phyloP scores from a whole-genome alignment of 441 rosid species.

The Aquilaria agallochum region DNA sequence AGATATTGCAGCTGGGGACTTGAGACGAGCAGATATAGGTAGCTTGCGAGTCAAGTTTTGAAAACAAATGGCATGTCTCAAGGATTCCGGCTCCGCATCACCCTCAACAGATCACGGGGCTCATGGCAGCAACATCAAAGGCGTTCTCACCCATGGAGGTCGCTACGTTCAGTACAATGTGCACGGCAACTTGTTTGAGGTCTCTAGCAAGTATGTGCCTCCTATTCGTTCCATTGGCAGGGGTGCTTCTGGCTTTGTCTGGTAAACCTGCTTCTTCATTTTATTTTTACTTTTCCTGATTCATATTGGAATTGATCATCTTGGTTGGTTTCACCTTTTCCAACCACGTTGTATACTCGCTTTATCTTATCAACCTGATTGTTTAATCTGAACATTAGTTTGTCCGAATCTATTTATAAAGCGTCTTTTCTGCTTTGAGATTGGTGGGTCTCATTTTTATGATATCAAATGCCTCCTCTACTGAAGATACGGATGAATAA shows the following conservation, averaged over 20 bases:
- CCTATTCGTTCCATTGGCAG: conserved; percentile 88
- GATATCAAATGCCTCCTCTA: not conserved
- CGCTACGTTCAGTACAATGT: conserved; percentile 81
- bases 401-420: too few species aligned
- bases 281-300: not conserved
- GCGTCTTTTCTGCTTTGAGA: not conserved
- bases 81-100: conserved; percentile 35
- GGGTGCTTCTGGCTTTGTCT: conserved; percentile 84
- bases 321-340: conserved; percentile 6
- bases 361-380: not conserved
- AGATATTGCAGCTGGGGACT: not conserved
- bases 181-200: conserved; percentile 79
- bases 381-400: too few species aligned
- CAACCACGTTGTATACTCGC: not conserved
- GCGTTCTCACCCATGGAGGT: conserved; percentile 81
- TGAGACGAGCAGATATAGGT: not conserved
- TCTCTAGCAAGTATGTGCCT: conserved; percentile 79
- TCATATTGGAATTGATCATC: not conserved
- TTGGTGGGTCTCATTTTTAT: not conserved
- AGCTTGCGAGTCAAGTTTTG: not conserved
- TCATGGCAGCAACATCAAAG: conserved; percentile 46
- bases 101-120: conserved; percentile 5
- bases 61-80: conserved; percentile 44
- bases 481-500: not conserved
- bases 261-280: conserved; percentile 27